A percentile compares a stretch with the other conserved stretches of the same genome.
phyloP scores from a whole-genome alignment of 345 rosid genomes.

The Carallia brachiata region DNA sequence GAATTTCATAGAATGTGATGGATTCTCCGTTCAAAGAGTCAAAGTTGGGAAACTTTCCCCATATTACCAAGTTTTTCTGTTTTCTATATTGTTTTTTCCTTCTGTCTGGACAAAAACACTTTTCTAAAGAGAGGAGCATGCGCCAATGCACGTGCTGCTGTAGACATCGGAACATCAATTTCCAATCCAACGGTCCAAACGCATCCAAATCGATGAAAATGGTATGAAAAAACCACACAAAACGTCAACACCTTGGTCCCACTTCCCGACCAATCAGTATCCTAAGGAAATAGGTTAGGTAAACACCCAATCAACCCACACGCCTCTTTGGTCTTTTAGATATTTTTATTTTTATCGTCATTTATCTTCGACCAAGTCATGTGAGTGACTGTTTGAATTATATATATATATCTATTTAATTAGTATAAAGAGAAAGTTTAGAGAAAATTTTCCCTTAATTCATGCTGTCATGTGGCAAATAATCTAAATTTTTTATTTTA shows the following conservation, averaged over 20 bases:
- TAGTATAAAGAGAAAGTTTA: too few species aligned
- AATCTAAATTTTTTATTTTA: too few species aligned
- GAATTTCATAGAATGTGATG: too few species aligned
- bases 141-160: slow-evolving; percentile 20
- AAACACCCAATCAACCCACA: not conserved
- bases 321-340: not conserved
- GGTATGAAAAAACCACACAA: too few species aligned
- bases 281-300: not conserved
- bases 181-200: slow-evolving; percentile 13
- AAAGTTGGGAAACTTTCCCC: too few species aligned
- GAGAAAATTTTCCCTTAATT: too few species aligned
- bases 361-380: not conserved
- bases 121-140: slow-evolving; percentile 2
- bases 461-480: too few species aligned
- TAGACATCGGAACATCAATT: not conserved
- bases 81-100: too few species aligned
- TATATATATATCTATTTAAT: not conserved
- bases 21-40: too few species aligned
- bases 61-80: too few species aligned
- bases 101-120: too few species aligned
- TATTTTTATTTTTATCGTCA: not conserved
- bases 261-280: not conserved
- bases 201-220: not conserved
- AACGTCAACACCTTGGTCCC: slow-evolving; percentile 6
- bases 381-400: not conserved